A percentile compares a stretch with the other conserved stretches of the same genome.
Conservation (phyloP, 2,329 filamentous ascomycete genomes). For the Epichloe brachyelytri region DNA sequence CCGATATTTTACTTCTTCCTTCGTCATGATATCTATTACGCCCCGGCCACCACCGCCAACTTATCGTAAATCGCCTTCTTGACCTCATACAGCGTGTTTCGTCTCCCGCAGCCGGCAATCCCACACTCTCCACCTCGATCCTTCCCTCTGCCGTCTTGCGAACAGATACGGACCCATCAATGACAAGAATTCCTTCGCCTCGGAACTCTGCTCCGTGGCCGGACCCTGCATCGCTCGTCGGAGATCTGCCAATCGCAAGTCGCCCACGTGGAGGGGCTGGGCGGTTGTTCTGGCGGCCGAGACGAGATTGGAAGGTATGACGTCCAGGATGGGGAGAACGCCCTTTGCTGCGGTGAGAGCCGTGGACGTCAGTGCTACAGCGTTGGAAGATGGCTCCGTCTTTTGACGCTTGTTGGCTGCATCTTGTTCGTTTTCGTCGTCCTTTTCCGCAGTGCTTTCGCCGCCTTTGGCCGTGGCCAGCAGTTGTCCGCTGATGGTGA, state of each 20-base stretch:
- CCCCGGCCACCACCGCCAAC: conserved; percentile 75
- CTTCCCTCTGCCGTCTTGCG: conserved; percentile 76
- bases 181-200: conserved; percentile 80
- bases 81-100: conserved; percentile 72
- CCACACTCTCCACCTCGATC: conserved; percentile 76
- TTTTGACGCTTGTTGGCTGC: conserved; percentile 36
- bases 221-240: conserved; percentile 68
- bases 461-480: conserved; percentile 36
- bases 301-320: conserved; percentile 46
- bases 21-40: conserved; percentile 20
- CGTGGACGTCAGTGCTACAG: conserved; percentile 9
- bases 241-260: conserved; percentile 78
- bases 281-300: conserved; percentile 64
- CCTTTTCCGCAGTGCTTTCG: conserved; percentile 14
- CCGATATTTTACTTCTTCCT: too few relatives aligned
- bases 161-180: conserved; percentile 80
- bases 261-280: conserved; percentile 87
- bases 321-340: conserved; percentile 36
- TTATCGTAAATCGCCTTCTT: conserved; percentile 88
- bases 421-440: conserved; percentile 34
- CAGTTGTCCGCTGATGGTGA: conserved; percentile 72
- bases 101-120: conserved; percentile 24
- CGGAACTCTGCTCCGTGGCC: conserved; percentile 86
- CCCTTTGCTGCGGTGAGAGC: conserved; percentile 7
- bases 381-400: conserved; percentile 23